phyloP scores from a whole-genome alignment of 164 flowering plant genomes.

The Liquidambar formosana region DNA sequence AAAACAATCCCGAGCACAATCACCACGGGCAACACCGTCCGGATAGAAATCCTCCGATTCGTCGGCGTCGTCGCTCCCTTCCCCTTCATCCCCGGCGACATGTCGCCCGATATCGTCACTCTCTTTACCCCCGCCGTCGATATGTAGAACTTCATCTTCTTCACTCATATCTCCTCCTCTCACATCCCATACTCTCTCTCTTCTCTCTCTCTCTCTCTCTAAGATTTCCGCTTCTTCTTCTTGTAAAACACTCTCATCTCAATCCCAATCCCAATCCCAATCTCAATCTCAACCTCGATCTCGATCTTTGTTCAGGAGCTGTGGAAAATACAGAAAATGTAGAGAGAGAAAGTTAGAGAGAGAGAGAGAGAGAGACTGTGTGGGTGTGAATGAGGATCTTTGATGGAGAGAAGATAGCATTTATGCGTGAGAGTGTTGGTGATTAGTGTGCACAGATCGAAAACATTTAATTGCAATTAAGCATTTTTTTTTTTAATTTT shows the following conservation, averaged over 20 bases:
- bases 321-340: too few species aligned
- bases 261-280: background rate
- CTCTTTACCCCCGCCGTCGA: conserved; percentile 44
- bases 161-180: background rate
- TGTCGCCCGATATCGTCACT: conserved; percentile 27
- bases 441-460: too few species aligned
- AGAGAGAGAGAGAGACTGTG: too few species aligned
- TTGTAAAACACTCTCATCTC: conserved; percentile 19
- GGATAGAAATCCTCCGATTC: conserved; percentile 37
- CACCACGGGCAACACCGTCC: conserved; percentile 39
- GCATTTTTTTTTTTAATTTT: too few species aligned
- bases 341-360: background rate
- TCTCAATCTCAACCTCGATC: background rate
- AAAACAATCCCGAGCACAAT: conserved; percentile 44
- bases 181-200: background rate
- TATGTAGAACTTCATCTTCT: conserved; percentile 53
- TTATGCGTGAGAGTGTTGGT: too few species aligned
- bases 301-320: too few species aligned
- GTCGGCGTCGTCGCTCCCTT: conserved; percentile 21
- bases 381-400: too few species aligned
- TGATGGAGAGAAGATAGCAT: too few species aligned
- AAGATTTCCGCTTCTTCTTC: conserved; percentile 23
- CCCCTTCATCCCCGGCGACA: conserved; percentile 29
- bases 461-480: too few species aligned
- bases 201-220: background rate